Evolutionary conservation across 306 rosid genomes (phyloP), one percentile per base, ranked within the genome.

Genomic region (Notholithocarpus densiflorus): DNA sequence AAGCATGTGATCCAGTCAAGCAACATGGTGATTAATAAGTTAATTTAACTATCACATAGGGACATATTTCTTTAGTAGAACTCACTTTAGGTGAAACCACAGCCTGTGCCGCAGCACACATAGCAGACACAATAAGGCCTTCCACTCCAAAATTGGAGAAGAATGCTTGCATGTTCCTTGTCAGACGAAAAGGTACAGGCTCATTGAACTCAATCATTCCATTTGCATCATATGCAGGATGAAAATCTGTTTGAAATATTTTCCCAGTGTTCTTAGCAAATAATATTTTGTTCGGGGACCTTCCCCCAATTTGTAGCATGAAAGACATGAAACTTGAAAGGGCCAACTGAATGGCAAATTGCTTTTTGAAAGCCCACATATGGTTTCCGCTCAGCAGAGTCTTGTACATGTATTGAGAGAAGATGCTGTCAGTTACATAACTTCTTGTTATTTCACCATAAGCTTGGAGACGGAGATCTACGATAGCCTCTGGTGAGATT

Each of bases 91-190:
- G 98, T 20, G 98, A 89, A 81, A 89, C 94, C 56, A 96, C 91
- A 62, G 99, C 99, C 85, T 96, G 99, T 14, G 98, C 92, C 56
- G 99, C 97, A 17, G 98, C 92, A 84, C 99, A 96, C 99, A 96
- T 96, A 68, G 99, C 97, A 70, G 99, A 96, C 72, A 96, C 98
- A 75, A 96, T 89, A 57, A 96, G 97, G 82, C 99, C 99, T 81
- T 96, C 99, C 69, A 93, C 98, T 71, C 99, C 99, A 79, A 90
- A 90, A 76, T 91, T 86, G 64, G 98, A 90, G 89, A 96, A 96
- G 89, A 96, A 96, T 26, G 91, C 90, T 85, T 93, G 97, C 98
- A 96, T 90, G 76, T 90, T 96, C 92, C 99, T 96, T 7, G 99
- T 96, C 45, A 96, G 91, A 86, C 99, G 89, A 89, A 96, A 96